Base-by-base conservation (phyloP, 2,329 filamentous ascomycete genomes). In the Phaeosphaeriaceae sp. region DNA sequence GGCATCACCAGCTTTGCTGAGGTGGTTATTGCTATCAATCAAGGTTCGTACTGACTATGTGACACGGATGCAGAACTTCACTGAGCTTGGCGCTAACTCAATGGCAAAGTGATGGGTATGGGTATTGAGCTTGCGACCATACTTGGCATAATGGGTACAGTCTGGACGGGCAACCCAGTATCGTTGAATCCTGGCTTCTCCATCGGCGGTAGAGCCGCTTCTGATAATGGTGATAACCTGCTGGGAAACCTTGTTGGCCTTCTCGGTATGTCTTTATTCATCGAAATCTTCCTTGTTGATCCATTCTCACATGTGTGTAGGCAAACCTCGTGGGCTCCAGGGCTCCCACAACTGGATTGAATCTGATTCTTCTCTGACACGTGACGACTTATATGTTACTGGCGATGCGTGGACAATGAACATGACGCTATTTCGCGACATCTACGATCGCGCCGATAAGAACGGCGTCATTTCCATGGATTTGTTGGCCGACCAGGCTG, bases 181-280 rank as follows among this genome's bases (percentile, higher is more conserved):
- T 81, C 81, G 0, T 52, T 81, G 1, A 70, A 75, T 34, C 79
- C 75, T 1, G 74, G 78, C 3, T 82, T 80, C 65, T 83, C 80
- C 1, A 83, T 83, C 33, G 80, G 80, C 9, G 62, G 56, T 3
- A 41, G 46, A 12, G 38, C 30, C 3, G n/a, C 43, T 4, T 66
- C 72, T 40, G 72, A 75, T 50, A 68, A 68, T 21, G 15, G 35
- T 1, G 48, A 50, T 20, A 77, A 77, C 42, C 51, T 77, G 9
- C 72, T 77, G 56, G 76, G 76, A 21, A 73, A 80, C 40, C 57
- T 80, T 0, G 52, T 75, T 70, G 50, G 74, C 54, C 55, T 77
- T 70, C 72, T 59, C 61, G 75, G 46, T 77, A 73, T 38, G 73
- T 74, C 46, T 67, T 70, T 34, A 28, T 23, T 23, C 9, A 11